These are phyloP conservation scores for Fusarium clavum DNA, from an alignment of 2,329 filamentous ascomycete genomes.

Conservation along the genomic window DNA sequence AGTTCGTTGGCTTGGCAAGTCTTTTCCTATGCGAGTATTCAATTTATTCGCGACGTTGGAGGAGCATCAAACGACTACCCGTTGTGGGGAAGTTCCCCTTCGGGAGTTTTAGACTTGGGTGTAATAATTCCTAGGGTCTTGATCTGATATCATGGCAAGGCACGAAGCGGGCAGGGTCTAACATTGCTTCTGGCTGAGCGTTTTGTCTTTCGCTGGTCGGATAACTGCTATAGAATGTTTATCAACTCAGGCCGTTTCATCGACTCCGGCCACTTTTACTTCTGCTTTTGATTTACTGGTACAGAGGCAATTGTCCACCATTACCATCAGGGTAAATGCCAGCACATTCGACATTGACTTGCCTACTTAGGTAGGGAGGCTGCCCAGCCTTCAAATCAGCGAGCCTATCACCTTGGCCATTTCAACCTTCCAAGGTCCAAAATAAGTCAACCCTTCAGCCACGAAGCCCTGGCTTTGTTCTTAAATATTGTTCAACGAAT, in stretches of 20 bases:
- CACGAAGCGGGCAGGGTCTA: neutral
- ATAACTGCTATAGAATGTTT: neutral
- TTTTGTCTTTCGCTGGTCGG: slow-evolving; percentile 7
- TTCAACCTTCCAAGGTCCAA: neutral
- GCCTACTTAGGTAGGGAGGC: slow-evolving; percentile 15
- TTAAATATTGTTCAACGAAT: neutral
- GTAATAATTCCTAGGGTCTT: neutral
- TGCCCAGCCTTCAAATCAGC: slow-evolving; percentile 2
- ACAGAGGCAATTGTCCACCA: neutral
- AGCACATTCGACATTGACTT: slow-evolving; percentile 5
- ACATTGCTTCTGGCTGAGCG: neutral
- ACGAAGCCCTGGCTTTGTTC: neutral
- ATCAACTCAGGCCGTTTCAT: neutral
- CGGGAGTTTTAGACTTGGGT: neutral
- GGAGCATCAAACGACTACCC: neutral
- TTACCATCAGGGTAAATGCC: slow-evolving; percentile 13
- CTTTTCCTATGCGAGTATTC: neutral
- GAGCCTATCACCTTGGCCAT: slow-evolving; percentile 11
- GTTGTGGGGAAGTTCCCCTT: neutral
- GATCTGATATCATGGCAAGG: slow-evolving; percentile 3
- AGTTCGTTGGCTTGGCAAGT: neutral
- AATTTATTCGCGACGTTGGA: slow-evolving; percentile 6
- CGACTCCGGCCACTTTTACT: neutral
- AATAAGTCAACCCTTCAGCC: slow-evolving; percentile 1
- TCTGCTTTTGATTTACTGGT: neutral